phyloP scores from a whole-genome alignment of 768 basidiomycete genomes.

The Boletus speciosus region DNA sequence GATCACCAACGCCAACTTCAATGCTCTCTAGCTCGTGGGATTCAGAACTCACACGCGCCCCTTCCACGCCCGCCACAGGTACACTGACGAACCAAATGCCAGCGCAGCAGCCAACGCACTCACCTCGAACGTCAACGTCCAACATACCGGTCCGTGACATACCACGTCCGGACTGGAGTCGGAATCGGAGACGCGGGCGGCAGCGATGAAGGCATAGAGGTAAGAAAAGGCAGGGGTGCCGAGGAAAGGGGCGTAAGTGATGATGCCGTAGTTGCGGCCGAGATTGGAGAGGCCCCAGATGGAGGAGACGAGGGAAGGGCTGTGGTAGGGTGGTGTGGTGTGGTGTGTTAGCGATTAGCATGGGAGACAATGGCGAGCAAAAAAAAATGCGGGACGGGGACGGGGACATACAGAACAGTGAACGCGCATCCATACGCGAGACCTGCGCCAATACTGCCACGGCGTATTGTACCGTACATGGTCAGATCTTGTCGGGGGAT shows the following conservation, averaged over 20 bases:
- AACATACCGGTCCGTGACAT: conserved; percentile 61
- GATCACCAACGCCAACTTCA: no score
- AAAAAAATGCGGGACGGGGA: not conserved
- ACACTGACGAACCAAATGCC: conserved; percentile 42
- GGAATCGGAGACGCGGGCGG: conserved; percentile 41
- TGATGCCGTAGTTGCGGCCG: conserved; percentile 73
- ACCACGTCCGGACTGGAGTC: conserved; percentile 17
- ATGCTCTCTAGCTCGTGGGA: no score
- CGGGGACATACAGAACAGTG: conserved; percentile 58
- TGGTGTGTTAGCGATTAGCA: not conserved
- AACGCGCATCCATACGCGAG: conserved; percentile 68
- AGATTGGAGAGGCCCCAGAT: conserved; percentile 70
- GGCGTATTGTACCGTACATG: not conserved
- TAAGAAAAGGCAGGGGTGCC: conserved; percentile 78
- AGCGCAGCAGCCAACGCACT: conserved; percentile 40
- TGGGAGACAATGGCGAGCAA: not conserved
- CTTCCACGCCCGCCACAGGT: conserved; percentile 65
- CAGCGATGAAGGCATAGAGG: conserved; percentile 68
- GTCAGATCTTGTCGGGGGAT: not conserved
- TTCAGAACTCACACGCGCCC: conserved; percentile 40
- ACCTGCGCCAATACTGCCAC: conserved; percentile 58
- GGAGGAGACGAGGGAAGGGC: conserved; percentile 63
- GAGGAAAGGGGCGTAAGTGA: conserved; percentile 72
- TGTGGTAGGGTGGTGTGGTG: not conserved
- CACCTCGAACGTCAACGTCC: conserved; percentile 63